Evolutionary conservation across 805 yeast genomes (phyloP).

Genomic region (Ogataea polymorpha): DNA sequence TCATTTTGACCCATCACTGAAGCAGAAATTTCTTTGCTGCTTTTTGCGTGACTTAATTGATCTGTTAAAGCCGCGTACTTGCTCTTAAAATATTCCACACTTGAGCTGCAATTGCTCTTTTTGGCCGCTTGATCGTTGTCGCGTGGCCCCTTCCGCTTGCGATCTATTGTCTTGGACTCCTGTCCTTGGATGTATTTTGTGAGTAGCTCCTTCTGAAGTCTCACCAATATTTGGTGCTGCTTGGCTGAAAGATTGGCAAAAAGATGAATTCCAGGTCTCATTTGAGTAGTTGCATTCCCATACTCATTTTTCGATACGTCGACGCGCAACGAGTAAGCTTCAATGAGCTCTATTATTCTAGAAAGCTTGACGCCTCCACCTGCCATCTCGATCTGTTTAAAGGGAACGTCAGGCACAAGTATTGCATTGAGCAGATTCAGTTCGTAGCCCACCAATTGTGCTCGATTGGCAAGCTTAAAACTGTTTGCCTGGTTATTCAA

Average conservation of each 20-base stretch:
- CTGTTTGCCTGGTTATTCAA: slow-evolving; percentile 1
- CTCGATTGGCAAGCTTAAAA: slow-evolving; percentile 30
- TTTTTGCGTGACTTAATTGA: slow-evolving; percentile 14
- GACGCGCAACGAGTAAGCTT: slow-evolving; percentile 13
- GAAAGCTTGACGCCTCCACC: slow-evolving; percentile 13
- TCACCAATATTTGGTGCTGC: slow-evolving; percentile 11
- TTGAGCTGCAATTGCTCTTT: slow-evolving; percentile 16
- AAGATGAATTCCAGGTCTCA: slow-evolving; percentile 17
- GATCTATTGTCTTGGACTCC: slow-evolving; percentile 7
- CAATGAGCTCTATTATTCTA: slow-evolving; percentile 13
- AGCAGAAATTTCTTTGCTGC: slow-evolving; percentile 11
- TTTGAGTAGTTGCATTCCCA: slow-evolving; percentile 4
- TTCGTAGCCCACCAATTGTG: slow-evolving; percentile 29
- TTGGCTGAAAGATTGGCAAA: slow-evolving; percentile 6
- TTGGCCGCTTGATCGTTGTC: slow-evolving; percentile 14
- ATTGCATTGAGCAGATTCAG: slow-evolving; percentile 15
- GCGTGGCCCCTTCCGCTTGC: slow-evolving; percentile 4
- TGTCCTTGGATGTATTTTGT: slow-evolving; percentile 10
- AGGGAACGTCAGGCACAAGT: slow-evolving; percentile 17
- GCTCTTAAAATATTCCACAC: slow-evolving; percentile 40
- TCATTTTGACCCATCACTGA: slow-evolving; percentile 25
- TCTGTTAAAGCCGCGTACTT: slow-evolving; percentile 34
- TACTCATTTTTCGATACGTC: slow-evolving; percentile 13
- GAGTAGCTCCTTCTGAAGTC: slow-evolving; percentile 17
- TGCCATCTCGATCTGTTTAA: slow-evolving; percentile 12